Evolutionary conservation across 1,284 basidiomycete species (phyloP).

Genomic region (Sanghuangporus baumii): DNA sequence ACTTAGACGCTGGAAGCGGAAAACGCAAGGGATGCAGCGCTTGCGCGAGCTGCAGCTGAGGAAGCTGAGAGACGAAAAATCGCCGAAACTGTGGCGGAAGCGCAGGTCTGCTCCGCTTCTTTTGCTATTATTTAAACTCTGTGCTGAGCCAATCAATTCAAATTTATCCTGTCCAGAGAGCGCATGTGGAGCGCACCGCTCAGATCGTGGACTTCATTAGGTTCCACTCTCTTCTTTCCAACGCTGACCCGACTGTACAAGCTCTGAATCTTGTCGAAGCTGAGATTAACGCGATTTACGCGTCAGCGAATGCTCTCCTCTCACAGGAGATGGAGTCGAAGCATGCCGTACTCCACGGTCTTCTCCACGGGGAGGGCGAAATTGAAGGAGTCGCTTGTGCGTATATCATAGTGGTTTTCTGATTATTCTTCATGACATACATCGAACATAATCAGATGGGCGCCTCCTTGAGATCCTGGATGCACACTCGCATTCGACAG

Average conservation of each 20-base stretch:
- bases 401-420: conserved; percentile 22
- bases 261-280: conserved; percentile 40
- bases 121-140: neutral
- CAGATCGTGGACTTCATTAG: conserved; percentile 62
- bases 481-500: conserved; percentile 44
- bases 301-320: conserved; percentile 47
- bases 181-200: conserved; percentile 35
- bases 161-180: conserved; percentile 29
- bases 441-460: conserved; percentile 36
- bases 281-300: conserved; percentile 50
- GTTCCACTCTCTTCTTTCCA: conserved; percentile 52
- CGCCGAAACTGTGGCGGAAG: conserved; percentile 47
- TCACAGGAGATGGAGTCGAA: conserved; percentile 47
- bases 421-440: neutral
- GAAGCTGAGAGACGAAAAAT: conserved; percentile 48
- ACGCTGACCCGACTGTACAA: conserved; percentile 39
- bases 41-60: conserved; percentile 48
- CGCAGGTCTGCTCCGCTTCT: conserved; percentile 43
- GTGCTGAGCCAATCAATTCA: neutral
- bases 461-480: conserved; percentile 53
- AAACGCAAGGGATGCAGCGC: conserved; percentile 45
- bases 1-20: conserved; percentile 60
- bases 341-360: conserved; percentile 43
- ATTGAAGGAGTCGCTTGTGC: conserved; percentile 56
- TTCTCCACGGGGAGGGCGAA: conserved; percentile 52